phyloP scores from a whole-genome alignment of 768 basidiomycete species.

The Cubamyces sp. region DNA sequence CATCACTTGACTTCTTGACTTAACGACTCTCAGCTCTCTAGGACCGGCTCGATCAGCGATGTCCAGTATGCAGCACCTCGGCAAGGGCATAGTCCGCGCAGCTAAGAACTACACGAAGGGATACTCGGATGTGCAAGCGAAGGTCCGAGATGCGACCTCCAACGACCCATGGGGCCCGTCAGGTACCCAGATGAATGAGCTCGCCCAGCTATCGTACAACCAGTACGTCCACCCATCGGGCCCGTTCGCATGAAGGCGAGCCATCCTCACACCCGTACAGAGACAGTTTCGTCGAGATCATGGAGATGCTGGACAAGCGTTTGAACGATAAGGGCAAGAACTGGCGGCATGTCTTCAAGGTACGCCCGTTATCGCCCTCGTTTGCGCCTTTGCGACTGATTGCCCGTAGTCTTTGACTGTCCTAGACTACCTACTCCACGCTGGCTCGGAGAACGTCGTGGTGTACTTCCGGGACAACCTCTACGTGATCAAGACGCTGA shows the following conservation, averaged over 20 bases:
- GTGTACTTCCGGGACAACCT: conserved; percentile 98
- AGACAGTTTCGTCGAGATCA: conserved; percentile 97
- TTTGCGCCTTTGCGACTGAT: neutral
- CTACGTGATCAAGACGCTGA: conserved; percentile 97
- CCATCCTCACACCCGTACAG: conserved; percentile 41
- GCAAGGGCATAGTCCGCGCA: conserved; percentile 82
- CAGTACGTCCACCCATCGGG: conserved; percentile 62
- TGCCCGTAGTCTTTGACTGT: conserved; percentile 77
- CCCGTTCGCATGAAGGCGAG: conserved; percentile 2
- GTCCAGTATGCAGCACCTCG: conserved; percentile 71
- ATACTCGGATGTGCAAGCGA: conserved; percentile 94
- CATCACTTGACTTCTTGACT: neutral
- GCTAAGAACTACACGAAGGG: conserved; percentile 96
- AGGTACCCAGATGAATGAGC: conserved; percentile 98
- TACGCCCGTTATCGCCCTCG: conserved; percentile 35
- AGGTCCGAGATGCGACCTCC: conserved; percentile 94
- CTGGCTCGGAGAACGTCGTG: conserved; percentile 97
- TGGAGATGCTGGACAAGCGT: conserved; percentile 99
- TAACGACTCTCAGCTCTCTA: neutral
- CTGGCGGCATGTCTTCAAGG: conserved; percentile 99
- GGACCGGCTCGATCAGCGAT: conserved; percentile 10
- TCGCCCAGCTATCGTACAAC: conserved; percentile 95
- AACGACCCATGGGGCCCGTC: conserved; percentile 99
- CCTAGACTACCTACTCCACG: conserved; percentile 94
- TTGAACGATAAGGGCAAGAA: conserved; percentile 99